Conservation (phyloP, 306 rosid genomes). For the Cicer arietinum region DNA sequence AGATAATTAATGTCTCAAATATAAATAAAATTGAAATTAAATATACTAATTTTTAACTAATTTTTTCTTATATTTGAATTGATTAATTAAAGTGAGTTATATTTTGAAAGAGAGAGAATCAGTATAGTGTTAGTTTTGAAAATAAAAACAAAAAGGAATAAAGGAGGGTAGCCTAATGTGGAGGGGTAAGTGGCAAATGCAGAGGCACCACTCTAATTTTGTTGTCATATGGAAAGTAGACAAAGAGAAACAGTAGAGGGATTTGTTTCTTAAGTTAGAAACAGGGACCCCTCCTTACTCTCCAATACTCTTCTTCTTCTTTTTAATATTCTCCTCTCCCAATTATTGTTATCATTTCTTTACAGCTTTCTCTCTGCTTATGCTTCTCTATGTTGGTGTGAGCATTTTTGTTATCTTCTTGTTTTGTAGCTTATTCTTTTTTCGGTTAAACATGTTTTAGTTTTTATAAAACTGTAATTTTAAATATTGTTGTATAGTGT, state of each 20-base stretch:
- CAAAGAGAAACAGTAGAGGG: constrained; percentile 61
- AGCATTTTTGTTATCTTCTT: not conserved
- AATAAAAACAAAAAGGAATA: not conserved
- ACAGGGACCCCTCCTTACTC: constrained; percentile 49
- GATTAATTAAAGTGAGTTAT: too few species aligned
- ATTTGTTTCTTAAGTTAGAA: constrained; percentile 59
- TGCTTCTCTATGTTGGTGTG: not conserved
- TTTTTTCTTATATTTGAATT: too few species aligned
- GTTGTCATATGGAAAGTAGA: constrained; percentile 65
- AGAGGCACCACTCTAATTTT: constrained; percentile 55
- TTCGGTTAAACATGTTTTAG: not conserved
- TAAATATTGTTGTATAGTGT: too few species aligned
- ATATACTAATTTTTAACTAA: too few species aligned
- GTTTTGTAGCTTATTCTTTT: not conserved
- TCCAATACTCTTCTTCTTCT: constrained; percentile 36
- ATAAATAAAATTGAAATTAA: too few species aligned
- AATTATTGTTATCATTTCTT: constrained; percentile 55
- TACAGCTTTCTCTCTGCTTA: not conserved
- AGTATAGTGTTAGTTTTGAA: too few species aligned
- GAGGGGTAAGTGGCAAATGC: constrained; percentile 52
- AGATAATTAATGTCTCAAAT: too few species aligned
- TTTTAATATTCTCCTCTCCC: constrained; percentile 48
- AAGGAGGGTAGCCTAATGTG: constrained; percentile 39
- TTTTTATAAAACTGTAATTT: too few species aligned
- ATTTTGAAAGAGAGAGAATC: too few species aligned